Evolutionary conservation across 1,139 yeast species (phyloP).

Genomic region (Debaryomyces robertsiae): DNA sequence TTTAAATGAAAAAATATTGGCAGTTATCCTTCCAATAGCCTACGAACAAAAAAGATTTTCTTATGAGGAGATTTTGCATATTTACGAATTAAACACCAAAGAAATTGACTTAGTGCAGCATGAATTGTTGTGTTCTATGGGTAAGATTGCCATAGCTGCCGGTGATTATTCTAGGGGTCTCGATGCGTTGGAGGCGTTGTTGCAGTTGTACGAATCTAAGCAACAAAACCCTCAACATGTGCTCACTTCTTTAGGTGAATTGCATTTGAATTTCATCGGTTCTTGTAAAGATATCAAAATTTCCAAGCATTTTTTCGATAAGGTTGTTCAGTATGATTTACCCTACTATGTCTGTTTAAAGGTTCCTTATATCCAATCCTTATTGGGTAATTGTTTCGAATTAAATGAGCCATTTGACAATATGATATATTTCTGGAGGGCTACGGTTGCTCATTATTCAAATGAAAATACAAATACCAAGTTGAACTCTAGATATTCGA

Average conservation of each 20-base stretch:
- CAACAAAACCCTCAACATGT: slow-evolving; percentile 20
- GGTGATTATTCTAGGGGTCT: slow-evolving; percentile 45
- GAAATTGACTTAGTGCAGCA: slow-evolving; percentile 24
- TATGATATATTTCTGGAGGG: slow-evolving; percentile 64
- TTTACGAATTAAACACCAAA: slow-evolving; percentile 39
- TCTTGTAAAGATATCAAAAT: slow-evolving; percentile 72
- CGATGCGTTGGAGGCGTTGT: slow-evolving; percentile 43
- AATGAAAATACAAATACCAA: slow-evolving; percentile 28
- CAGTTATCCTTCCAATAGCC: slow-evolving; percentile 71
- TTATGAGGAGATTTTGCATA: slow-evolving; percentile 54
- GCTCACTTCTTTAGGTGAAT: slow-evolving; percentile 47
- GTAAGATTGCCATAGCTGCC: slow-evolving; percentile 42
- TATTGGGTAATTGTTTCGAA: slow-evolving; percentile 64
- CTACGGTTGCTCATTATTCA: slow-evolving; percentile 61
- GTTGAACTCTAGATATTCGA: slow-evolving; percentile 60
- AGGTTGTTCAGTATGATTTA: slow-evolving; percentile 65
- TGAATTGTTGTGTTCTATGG: slow-evolving; percentile 39
- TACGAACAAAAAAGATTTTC: slow-evolving; percentile 61
- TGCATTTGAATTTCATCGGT: slow-evolving; percentile 81
- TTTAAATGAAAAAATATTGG: slow-evolving; percentile 62
- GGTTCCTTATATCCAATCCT: slow-evolving; percentile 72
- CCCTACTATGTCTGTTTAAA: slow-evolving; percentile 75
- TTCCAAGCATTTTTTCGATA: slow-evolving; percentile 72
- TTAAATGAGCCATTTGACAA: slow-evolving; percentile 59
- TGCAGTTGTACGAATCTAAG: slow-evolving; percentile 30